phyloP scores from a whole-genome alignment of 2,329 filamentous ascomycete species.

The Beauveria rudraprayagi region DNA sequence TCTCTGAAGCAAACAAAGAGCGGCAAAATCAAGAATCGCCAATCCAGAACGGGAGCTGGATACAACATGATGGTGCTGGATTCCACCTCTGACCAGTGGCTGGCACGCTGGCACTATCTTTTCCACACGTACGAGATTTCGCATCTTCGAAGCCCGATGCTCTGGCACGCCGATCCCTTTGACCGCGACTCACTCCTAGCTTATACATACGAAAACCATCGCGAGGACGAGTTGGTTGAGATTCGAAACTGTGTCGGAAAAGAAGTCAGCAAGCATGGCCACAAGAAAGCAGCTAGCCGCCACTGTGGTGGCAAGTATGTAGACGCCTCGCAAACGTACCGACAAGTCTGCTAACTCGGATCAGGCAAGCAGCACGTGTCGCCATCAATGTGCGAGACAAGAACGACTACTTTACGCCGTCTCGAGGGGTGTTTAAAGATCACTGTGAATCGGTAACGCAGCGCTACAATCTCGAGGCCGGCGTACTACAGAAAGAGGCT shows the following conservation, averaged over 20 bases:
- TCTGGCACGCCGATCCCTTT: conserved; percentile 71
- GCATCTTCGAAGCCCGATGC: conserved; percentile 70
- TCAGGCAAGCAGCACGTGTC: conserved; percentile 35
- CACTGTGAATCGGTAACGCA: conserved; percentile 51
- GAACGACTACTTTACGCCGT: conserved; percentile 63
- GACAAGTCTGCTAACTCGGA: conserved; percentile 14
- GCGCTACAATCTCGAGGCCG: conserved; percentile 38
- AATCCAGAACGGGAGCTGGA: conserved; percentile 15
- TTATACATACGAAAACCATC: conserved; percentile 53
- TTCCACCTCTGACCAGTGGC: conserved; percentile 54
- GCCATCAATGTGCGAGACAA: conserved; percentile 58
- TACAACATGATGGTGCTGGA: conserved; percentile 58
- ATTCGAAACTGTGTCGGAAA: conserved; percentile 69
- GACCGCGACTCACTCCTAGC: conserved; percentile 67
- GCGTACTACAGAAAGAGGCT: conserved; percentile 53
- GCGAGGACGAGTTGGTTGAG: conserved; percentile 59
- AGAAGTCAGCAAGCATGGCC: conserved; percentile 71
- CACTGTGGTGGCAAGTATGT: conserved; percentile 36
- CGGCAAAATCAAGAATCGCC: conserved; percentile 20
- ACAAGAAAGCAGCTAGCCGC: conserved; percentile 47
- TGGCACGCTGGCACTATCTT: conserved; percentile 61
- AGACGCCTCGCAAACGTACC: background rate
- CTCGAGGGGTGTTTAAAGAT: conserved; percentile 51
- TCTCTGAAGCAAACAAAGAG: conserved; percentile 41
- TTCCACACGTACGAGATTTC: conserved; percentile 63